These are phyloP conservation scores for Pseudogymnoascus sp. DNA, from an alignment of 2,329 filamentous ascomycete species.

Conservation along the genomic window DNA sequence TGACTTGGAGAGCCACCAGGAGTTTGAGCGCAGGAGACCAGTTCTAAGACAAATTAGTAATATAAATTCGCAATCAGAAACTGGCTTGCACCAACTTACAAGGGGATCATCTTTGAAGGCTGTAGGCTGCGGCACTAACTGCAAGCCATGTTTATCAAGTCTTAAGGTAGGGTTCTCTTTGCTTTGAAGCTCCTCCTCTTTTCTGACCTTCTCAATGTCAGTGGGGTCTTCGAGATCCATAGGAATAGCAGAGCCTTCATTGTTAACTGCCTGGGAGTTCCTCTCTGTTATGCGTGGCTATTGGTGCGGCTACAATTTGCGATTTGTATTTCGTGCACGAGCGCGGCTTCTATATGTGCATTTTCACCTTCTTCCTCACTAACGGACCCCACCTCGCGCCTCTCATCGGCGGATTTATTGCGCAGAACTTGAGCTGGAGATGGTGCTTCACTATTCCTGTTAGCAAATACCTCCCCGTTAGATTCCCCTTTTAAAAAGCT, in stretches of 20 bases:
- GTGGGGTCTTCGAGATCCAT: too few species aligned
- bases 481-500: conserved; percentile 19
- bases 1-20: conserved; percentile 25
- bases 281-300: conserved; percentile 18
- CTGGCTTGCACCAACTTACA: too few species aligned
- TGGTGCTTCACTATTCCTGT: not conserved
- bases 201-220: too few species aligned
- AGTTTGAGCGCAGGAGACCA: conserved; percentile 22
- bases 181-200: too few species aligned
- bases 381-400: conserved; percentile 27
- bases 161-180: too few species aligned
- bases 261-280: too few species aligned
- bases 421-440: conserved; percentile 24
- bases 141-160: too few species aligned
- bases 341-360: conserved; percentile 14
- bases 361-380: conserved; percentile 25
- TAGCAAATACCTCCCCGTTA: conserved; percentile 11
- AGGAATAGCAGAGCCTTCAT: too few species aligned
- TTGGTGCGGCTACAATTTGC: conserved; percentile 25
- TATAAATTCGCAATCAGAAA: conserved; percentile 9
- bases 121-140: too few species aligned
- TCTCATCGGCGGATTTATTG: conserved; percentile 25
- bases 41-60: conserved; percentile 15
- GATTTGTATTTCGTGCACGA: conserved; percentile 28
- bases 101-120: too few species aligned